phyloP scores from a whole-genome alignment of 129 eudicot genomes.

The Escallonia herrerae region DNA sequence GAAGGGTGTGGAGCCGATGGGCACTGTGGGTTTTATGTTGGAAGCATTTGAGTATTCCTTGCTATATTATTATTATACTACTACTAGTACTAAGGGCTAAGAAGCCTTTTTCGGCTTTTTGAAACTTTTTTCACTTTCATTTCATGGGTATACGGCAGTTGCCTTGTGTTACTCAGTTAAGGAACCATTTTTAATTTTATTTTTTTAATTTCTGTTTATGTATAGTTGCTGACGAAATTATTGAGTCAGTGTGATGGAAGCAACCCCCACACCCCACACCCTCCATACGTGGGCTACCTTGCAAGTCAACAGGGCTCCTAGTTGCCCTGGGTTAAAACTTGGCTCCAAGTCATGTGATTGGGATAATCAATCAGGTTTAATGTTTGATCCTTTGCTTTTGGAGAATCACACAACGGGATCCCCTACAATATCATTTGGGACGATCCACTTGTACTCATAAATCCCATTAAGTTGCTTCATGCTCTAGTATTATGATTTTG shows the following conservation, averaged over 20 bases:
- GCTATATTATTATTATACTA: neutral
- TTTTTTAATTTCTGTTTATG: neutral
- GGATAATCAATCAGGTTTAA: no score
- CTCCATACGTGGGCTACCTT: slow-evolving; percentile 3
- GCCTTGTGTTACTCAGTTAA: slow-evolving; percentile 34
- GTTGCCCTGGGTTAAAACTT: neutral
- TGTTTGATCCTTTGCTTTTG: no score
- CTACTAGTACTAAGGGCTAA: slow-evolving; percentile 12
- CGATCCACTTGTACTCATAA: no score
- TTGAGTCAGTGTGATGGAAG: slow-evolving; percentile 55
- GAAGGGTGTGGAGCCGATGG: slow-evolving; percentile 26
- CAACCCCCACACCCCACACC: neutral
- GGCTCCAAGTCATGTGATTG: neutral
- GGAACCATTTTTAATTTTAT: slow-evolving; percentile 7
- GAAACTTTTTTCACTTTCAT: neutral
- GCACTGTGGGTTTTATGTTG: slow-evolving; percentile 29
- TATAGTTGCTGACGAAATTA: slow-evolving; percentile 54
- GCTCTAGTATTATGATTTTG: no score
- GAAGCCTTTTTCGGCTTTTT: slow-evolving; percentile 27
- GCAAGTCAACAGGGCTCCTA: neutral
- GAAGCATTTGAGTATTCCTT: slow-evolving; percentile 19
- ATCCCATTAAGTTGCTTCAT: no score
- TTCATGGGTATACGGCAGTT: slow-evolving; percentile 40
- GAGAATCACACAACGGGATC: no score
- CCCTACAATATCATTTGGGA: no score